A percentile compares a stretch with the other conserved stretches of the same genome.
phyloP scores from a whole-genome alignment of 305 asterid genomes.

The Rubia tinctorum region DNA sequence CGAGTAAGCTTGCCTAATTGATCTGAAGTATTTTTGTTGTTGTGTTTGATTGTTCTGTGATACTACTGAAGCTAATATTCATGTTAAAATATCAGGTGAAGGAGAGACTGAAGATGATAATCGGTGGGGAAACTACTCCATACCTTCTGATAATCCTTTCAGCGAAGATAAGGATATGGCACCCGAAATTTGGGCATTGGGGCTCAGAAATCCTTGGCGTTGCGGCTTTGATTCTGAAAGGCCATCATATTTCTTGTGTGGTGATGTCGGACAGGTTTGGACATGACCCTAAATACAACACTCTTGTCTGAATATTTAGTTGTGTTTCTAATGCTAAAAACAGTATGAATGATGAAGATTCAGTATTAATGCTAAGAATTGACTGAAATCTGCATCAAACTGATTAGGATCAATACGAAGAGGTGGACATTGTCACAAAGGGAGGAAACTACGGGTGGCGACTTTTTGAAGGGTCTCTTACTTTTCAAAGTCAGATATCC shows the following conservation, averaged over 20 bases:
- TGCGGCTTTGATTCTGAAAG: constrained; percentile 92
- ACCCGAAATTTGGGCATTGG: constrained; percentile 82
- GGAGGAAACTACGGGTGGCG: constrained; percentile 98
- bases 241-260: constrained; percentile 84
- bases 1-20: constrained; percentile 44
- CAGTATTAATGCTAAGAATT: neutral
- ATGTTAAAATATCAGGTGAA: constrained; percentile 36
- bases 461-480: constrained; percentile 71
- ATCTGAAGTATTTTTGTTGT: neutral
- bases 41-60: neutral
- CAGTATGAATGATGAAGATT: neutral
- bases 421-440: constrained; percentile 74
- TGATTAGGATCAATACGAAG: constrained; percentile 45
- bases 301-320: neutral
- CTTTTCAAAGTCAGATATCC: constrained; percentile 42
- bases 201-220: constrained; percentile 90
- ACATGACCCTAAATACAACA: neutral
- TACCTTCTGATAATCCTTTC: constrained; percentile 78
- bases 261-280: constrained; percentile 80
- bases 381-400: neutral
- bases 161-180: constrained; percentile 55
- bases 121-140: constrained; percentile 81
- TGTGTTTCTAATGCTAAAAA: neutral
- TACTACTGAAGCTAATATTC: neutral
- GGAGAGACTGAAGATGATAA: constrained; percentile 49